Evolutionary conservation across 257 asterid species (phyloP), one percentile per base, ranked within the genome.

Genomic region (Gentiana dahurica): DNA sequence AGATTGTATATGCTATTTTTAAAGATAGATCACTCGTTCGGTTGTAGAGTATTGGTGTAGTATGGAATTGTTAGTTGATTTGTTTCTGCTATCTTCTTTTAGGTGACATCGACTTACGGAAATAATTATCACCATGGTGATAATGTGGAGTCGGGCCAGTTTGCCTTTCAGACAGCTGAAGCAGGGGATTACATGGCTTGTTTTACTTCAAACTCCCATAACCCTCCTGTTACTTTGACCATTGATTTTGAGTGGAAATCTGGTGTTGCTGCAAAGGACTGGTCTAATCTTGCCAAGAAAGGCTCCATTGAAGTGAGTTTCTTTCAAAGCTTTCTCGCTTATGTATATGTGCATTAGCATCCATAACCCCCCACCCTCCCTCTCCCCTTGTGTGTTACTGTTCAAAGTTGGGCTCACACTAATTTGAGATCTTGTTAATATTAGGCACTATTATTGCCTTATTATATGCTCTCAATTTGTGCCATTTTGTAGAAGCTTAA

Each of bases 101-200:
- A 90, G 98, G 98, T 91, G 65, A 84, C 96, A 49, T 91, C 98
- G 8, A 60, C 92, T 32, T 62, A 76, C 69, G 98, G 95, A 53
- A 81, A 80, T 75, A 87, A 73, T 75, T 85, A 85, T 73, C 98
- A 91, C 73, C 66, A 81, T 54, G 67, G 86, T 0, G 97, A 91
- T 52, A 83, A 81, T 76, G 98, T 87, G 15, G 71, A 71, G 2
- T 81, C 82, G 60, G 98, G 98, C 61, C 72, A 87, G 66, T 91
- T 81, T 73, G 88, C 94, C 34, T 91, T 82, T 69, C 95, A 85
- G 72, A 71, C 96, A 48, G 71, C 72, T 1, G 94, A 91, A 74
- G 74, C 91, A 33, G 98, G 96, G 53, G 94, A 85, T 12, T 87
- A 87, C 72, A 73, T 83, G 93, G 81, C 98, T 63, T 91, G 98